These are phyloP conservation scores for Trametes cingulata DNA, from an alignment of 768 basidiomycete species.

Conservation along the genomic window DNA sequence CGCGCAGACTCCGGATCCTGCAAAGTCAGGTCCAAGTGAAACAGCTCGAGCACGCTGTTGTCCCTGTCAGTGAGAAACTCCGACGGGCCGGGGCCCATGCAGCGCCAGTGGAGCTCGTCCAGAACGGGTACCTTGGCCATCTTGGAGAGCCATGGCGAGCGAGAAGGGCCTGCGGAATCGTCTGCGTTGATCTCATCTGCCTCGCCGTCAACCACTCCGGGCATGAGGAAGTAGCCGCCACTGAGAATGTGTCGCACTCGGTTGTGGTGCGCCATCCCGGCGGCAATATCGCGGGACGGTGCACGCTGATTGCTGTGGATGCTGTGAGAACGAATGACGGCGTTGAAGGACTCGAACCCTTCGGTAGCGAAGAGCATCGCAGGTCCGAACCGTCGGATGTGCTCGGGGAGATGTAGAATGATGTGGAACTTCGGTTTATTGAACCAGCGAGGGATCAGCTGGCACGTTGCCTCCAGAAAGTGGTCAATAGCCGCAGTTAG, in stretches of 20 bases:
- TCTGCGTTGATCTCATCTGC: background rate
- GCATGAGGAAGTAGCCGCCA: constrained; percentile 9
- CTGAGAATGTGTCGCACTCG: constrained; percentile 25
- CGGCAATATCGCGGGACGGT: constrained; percentile 27
- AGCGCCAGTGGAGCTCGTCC: too few relatives aligned
- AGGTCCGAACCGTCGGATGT: constrained; percentile 29
- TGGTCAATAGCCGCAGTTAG: constrained; percentile 19
- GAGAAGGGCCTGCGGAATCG: background rate
- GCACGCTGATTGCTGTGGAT: constrained; percentile 27
- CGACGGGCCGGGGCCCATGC: too few relatives aligned
- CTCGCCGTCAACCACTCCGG: background rate
- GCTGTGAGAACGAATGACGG: constrained; percentile 24
- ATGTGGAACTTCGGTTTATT: constrained; percentile 33
- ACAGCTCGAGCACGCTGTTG: too few relatives aligned
- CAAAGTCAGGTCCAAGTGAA: too few relatives aligned
- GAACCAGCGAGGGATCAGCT: constrained; percentile 25
- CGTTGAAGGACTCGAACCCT: constrained; percentile 30
- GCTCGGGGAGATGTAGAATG: constrained; percentile 26
- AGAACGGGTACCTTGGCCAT: too few relatives aligned
- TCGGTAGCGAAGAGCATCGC: constrained; percentile 27
- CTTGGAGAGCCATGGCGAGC: background rate
- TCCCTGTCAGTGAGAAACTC: too few relatives aligned
- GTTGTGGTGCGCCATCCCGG: constrained; percentile 20
- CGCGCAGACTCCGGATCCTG: too few relatives aligned
- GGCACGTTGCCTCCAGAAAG: constrained; percentile 23